A percentile compares a stretch with the other conserved stretches of the same genome.
Evolutionary conservation across 202 grass and related monocot genomes (phyloP).

Genomic region (Brachypodium distachyon): DNA sequence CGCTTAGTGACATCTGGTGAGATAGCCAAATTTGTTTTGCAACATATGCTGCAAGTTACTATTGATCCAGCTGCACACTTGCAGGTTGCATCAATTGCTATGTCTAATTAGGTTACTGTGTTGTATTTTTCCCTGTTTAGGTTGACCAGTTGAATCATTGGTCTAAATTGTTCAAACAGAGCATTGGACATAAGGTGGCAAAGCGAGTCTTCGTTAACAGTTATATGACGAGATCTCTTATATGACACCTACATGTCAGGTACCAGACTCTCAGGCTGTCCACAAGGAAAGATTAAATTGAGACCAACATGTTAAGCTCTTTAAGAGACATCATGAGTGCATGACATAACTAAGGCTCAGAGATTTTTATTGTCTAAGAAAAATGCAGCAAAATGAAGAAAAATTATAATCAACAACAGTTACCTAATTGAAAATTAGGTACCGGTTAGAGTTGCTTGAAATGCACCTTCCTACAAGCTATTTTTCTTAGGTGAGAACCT

Average conservation of each 20-base stretch:
- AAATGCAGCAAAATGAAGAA: not conserved
- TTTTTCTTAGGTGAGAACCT: not conserved
- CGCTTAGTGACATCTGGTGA: not conserved
- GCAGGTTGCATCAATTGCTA: not conserved
- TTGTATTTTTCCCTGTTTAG: not conserved
- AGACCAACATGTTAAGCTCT: not conserved
- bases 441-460: not conserved
- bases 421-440: not conserved
- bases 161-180: not conserved
- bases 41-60: constrained; percentile 8
- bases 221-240: no score
- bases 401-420: not conserved
- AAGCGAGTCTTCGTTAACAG: not conserved
- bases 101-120: not conserved
- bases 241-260: not conserved
- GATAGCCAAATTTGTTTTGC: not conserved
- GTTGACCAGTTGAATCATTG: not conserved
- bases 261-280: not conserved
- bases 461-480: not conserved
- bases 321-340: not conserved
- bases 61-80: not conserved
- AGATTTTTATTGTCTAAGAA: not conserved
- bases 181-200: not conserved
- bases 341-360: not conserved
- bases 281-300: not conserved